Base-by-base conservation (phyloP, 345 rosid genomes). In the Populus tremula region DNA sequence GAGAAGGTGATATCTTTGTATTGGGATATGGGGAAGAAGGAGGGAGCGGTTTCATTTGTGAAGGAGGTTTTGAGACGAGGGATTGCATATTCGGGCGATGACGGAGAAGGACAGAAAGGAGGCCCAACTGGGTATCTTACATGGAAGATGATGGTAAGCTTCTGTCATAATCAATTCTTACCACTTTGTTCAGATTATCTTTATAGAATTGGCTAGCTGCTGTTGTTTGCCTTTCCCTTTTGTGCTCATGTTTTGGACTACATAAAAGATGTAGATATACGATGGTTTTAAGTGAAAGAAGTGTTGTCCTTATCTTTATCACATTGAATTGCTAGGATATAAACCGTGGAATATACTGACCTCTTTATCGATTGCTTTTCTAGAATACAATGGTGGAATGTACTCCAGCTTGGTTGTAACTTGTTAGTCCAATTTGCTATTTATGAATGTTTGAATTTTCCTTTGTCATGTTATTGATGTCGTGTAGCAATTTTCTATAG, bases 111-210 rank as follows among this genome's bases (percentile, higher is more conserved):
- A 35, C 88, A 86, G 45, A 90, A 91, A 74, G 97, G 97, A 64
- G 98, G 98, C 39, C 97, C 98, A 12, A 80, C 87, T 47, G 98
- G 98, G 5, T 93, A 93, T 86, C 97, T 94, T 82, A 92, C 94
- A 45, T 94, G 98, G 98, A 93, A 94, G 86, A 80, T 94, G 88
- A 93, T 91, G 98, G 97, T 94, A 87, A 76, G 86, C 64, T 67
- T 65, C 23, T 78, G 14, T 61, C 43, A 47, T 59, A 67, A 71
- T 49, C 3, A 6, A 23, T 31, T 45, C 0, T 63, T 31, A 27
- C 47, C 45, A 59, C 67, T 29, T 1, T 71, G 23, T 72, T 56
- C 41, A 17, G 21, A 47, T 27, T 29, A 45, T 70, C 54, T 70
- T 47, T 70, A 50, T 36, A 54, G 7, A 59, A 18, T 50, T 53